Evolutionary conservation across 257 asterid species (phyloP), one percentile per base, ranked within the genome.

Genomic region (Verbena officinalis): DNA sequence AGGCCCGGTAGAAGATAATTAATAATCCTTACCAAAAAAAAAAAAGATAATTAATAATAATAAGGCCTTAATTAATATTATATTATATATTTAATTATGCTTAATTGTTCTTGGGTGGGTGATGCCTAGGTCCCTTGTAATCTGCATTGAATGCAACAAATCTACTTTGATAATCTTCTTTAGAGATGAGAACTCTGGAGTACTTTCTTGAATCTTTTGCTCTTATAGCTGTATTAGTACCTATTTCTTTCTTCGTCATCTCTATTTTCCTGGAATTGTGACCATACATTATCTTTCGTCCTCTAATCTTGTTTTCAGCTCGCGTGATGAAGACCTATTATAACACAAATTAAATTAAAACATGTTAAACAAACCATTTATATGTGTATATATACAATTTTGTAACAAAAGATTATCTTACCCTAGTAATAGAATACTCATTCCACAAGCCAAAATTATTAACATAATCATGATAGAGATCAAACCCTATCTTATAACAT

Each of bases 101-200:
- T 81, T 76, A 84, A 48, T 86, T 84, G 39, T 87, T 80, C 78
- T 66, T 82, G 23, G 92, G 95, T 11, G 92, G 92, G 45, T 87
- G 95, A 67, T 43, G 85, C 76, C 75, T 74, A 33, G 95, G 95
- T 15, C 88, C 89, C 50, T 67, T 81, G 71, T 87, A 87, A 75
- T 87, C 95, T 52, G 80, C 83, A 36, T 54, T 72, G 69, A 84
- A 84, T 30, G 85, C 88, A 54, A 75, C 88, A 43, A 65, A 69
- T 14, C 76, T 68, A 39, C 71, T 80, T 60, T 62, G 44, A 63
- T 68, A 62, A 70, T 63, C 59, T 55, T 59, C 77, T 60, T 57
- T 62, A 4, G 72, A 58, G 15, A 71, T 23, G 36, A 69, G 33
- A 39, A 53, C 73, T 68, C 80, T n/a, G n/a, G n/a, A 75, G n/a